phyloP scores from a whole-genome alignment of 2,329 filamentous ascomycete species.

The Exophiala xenobiotica region DNA sequence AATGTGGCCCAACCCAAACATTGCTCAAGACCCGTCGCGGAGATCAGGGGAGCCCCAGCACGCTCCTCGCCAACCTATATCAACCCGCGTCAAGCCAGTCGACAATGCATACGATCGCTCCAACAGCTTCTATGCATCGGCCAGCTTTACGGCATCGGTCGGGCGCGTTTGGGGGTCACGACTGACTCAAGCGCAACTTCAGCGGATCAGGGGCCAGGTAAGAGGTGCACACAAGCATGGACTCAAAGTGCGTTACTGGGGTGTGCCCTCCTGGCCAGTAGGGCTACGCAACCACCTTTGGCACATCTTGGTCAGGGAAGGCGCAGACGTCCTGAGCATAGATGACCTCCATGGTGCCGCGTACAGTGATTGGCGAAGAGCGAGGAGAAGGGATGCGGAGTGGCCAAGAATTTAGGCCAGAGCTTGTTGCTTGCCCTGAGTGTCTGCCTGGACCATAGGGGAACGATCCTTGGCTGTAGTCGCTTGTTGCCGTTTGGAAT shows the following conservation, averaged over 20 bases:
- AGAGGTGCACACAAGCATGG: conserved; percentile 51
- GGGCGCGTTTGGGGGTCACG: too few relatives aligned
- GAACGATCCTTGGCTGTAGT: too few relatives aligned
- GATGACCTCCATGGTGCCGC: conserved; percentile 50
- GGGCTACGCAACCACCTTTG: conserved; percentile 55
- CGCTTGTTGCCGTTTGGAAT: too few relatives aligned
- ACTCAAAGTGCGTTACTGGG: conserved; percentile 58
- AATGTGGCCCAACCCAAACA: not conserved
- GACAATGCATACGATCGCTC: too few relatives aligned
- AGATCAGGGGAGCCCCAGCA: not conserved
- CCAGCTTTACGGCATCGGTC: too few relatives aligned
- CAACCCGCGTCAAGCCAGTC: too few relatives aligned
- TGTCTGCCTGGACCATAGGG: too few relatives aligned
- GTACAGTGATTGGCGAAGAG: conserved; percentile 1
- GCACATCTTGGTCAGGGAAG: conserved; percentile 53
- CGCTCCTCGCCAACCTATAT: too few relatives aligned
- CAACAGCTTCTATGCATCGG: too few relatives aligned
- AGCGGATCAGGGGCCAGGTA: conserved; percentile 52
- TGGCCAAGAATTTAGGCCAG: too few relatives aligned
- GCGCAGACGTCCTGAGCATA: conserved; percentile 57
- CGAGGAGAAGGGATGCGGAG: too few relatives aligned
- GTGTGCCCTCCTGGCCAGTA: conserved; percentile 57
- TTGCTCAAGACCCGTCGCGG: not conserved
- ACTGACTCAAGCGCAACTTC: conserved; percentile 44
- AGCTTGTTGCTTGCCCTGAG: too few relatives aligned